Conservation (phyloP, 441 rosid genomes). For the Gossypium trilobum region DNA sequence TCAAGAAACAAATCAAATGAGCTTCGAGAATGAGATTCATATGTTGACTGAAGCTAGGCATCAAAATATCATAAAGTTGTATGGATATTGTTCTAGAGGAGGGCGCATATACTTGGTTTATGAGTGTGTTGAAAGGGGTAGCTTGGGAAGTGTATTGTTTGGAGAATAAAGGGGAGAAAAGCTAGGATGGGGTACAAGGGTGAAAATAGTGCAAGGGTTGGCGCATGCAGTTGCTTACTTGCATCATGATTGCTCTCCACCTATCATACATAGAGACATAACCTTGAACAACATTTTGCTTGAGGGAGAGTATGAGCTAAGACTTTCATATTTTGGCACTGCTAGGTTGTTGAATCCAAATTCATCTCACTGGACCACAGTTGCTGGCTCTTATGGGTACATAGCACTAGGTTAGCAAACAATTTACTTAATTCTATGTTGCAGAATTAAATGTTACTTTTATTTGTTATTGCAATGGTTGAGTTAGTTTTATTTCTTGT, state of each 20-base stretch:
- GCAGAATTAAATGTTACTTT: not conserved
- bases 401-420: conserved; percentile 55
- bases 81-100: conserved; percentile 39
- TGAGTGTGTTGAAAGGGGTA: conserved; percentile 43
- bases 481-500: too few relatives aligned
- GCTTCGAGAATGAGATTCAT: conserved; percentile 50
- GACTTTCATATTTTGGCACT: conserved; percentile 49
- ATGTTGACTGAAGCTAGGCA: conserved; percentile 45
- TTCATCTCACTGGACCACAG: conserved; percentile 44
- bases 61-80: conserved; percentile 48
- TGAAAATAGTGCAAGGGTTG: not conserved
- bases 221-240: conserved; percentile 33
- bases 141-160: conserved; percentile 26
- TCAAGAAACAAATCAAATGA: conserved; percentile 25
- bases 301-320: conserved; percentile 37
- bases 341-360: conserved; percentile 37
- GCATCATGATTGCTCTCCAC: conserved; percentile 48
- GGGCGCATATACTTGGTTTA: conserved; percentile 44
- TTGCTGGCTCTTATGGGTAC: conserved; percentile 55
- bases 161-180: not conserved
- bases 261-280: conserved; percentile 49
- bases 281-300: conserved; percentile 47
- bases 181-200: not conserved
- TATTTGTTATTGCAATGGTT: too few relatives aligned
- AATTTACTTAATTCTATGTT: not conserved